These are phyloP conservation scores for Macrophomina tecta DNA, from an alignment of 2,329 filamentous ascomycete species.

Conservation along the genomic window DNA sequence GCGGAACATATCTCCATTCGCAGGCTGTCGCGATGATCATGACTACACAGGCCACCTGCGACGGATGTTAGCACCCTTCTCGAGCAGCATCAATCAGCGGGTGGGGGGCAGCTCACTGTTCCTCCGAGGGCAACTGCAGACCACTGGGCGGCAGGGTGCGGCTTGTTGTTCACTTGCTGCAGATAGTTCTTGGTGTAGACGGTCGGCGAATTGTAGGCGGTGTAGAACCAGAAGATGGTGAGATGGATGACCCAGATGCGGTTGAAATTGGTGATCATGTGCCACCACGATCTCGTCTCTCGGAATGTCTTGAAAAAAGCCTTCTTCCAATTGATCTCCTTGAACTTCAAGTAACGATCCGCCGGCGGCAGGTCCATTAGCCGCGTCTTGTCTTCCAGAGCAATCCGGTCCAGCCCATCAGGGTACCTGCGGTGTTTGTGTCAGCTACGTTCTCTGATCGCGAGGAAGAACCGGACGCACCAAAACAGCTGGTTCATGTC, in stretches of 20 bases:
- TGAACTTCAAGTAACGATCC: conserved; percentile 87
- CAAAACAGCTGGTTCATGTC: conserved; percentile 99
- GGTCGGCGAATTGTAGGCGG: conserved; percentile 84
- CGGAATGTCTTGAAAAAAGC: conserved; percentile 99
- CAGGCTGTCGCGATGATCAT: conserved; percentile 86
- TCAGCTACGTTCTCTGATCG: neutral
- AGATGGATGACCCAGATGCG: conserved; percentile 99
- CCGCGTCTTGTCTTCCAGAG: conserved; percentile 91
- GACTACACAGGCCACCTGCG: conserved; percentile 72
- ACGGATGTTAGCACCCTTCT: too few relatives aligned
- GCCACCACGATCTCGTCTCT: conserved; percentile 96
- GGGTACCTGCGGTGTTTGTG: conserved; percentile 69
- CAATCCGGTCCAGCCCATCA: conserved; percentile 93
- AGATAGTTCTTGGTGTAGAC: conserved; percentile 81
- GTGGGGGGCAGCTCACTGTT: conserved; percentile 46
- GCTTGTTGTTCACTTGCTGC: conserved; percentile 81
- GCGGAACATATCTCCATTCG: conserved; percentile 95
- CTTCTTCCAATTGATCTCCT: conserved; percentile 97
- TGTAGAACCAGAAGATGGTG: conserved; percentile 93
- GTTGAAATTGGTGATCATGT: conserved; percentile 97
- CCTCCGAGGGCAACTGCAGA: conserved; percentile 90
- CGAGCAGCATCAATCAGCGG: too few relatives aligned
- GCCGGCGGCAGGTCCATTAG: conserved; percentile 88
- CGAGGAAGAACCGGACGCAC: conserved; percentile 41
- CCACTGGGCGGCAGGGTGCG: conserved; percentile 71